Percentiles rank a stretch among this genome's conserved stretches.
Evolutionary conservation across 2,329 filamentous ascomycete species (phyloP).

Genomic region (Camillea tinctor): DNA sequence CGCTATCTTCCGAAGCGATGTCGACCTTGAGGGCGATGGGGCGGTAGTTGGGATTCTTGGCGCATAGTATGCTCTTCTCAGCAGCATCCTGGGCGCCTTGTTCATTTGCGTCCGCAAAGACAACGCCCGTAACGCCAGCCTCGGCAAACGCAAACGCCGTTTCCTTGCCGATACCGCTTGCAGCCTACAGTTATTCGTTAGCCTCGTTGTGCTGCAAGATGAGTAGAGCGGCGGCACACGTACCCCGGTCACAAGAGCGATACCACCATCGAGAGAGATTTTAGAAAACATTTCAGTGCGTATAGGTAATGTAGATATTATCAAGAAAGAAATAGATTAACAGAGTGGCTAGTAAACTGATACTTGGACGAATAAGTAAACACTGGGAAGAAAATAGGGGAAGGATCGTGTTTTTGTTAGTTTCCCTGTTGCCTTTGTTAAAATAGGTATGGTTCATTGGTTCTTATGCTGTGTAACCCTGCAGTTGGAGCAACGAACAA

Average conservation of each 20-base stretch:
- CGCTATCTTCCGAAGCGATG: background rate
- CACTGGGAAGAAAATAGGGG: background rate
- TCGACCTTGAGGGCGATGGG: slow-evolving; percentile 6
- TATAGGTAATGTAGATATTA: background rate
- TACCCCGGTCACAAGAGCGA: background rate
- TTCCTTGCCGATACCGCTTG: slow-evolving; percentile 21
- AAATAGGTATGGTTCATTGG: background rate
- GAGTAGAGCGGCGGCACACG: background rate
- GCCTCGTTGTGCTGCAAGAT: background rate
- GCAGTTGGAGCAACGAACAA: no score
- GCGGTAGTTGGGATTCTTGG: slow-evolving; percentile 13
- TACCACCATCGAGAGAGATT: background rate
- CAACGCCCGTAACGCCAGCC: slow-evolving; percentile 16
- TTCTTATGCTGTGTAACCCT: background rate
- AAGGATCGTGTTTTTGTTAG: background rate
- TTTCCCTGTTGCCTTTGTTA: background rate
- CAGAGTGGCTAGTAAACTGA: no score
- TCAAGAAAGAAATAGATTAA: background rate
- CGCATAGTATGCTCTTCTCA: slow-evolving; percentile 20
- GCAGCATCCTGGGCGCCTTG: slow-evolving; percentile 14
- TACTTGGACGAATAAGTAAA: no score
- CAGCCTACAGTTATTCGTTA: slow-evolving; percentile 5
- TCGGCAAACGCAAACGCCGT: slow-evolving; percentile 22
- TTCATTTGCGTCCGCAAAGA: slow-evolving; percentile 22
- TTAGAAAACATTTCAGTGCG: background rate